Evolutionary conservation across 345 rosid genomes (phyloP).

Genomic region (Acer negundo): DNA sequence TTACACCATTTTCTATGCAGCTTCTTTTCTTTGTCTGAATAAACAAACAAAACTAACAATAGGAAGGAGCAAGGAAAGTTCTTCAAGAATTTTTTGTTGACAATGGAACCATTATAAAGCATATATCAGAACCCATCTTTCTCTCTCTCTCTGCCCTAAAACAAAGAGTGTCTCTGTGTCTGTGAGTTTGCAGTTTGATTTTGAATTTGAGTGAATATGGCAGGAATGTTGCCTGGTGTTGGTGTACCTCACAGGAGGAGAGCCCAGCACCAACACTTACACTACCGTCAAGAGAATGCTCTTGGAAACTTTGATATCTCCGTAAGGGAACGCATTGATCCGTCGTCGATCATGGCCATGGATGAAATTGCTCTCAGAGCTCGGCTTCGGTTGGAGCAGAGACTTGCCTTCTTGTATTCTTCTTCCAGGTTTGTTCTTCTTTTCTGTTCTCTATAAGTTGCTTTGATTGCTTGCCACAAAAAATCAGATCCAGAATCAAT

Average conservation of each 20-base stretch:
- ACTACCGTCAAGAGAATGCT: background rate
- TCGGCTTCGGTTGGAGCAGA: constrained; percentile 22
- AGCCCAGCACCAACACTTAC: background rate
- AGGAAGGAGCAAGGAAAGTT: background rate
- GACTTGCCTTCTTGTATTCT: constrained; percentile 6
- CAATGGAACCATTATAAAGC: background rate
- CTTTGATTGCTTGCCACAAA: background rate
- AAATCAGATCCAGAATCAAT: background rate
- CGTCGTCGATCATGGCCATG: background rate
- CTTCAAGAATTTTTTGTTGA: background rate
- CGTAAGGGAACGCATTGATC: constrained; percentile 1
- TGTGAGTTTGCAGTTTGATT: too few relatives aligned
- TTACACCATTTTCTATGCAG: background rate
- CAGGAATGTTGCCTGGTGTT: constrained; percentile 13
- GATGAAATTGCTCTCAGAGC: constrained; percentile 19
- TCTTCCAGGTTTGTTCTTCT: constrained; percentile 17
- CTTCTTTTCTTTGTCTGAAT: background rate
- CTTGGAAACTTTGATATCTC: background rate
- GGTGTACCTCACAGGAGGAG: constrained; percentile 21
- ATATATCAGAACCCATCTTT: background rate
- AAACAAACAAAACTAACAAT: too few relatives aligned
- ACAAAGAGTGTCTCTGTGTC: too few relatives aligned
- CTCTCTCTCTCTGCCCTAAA: too few relatives aligned
- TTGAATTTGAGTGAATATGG: background rate
- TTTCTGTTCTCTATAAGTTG: too few relatives aligned